Conservation (phyloP, 805 yeast species). For the Kurtzmaniella cleridarum region DNA sequence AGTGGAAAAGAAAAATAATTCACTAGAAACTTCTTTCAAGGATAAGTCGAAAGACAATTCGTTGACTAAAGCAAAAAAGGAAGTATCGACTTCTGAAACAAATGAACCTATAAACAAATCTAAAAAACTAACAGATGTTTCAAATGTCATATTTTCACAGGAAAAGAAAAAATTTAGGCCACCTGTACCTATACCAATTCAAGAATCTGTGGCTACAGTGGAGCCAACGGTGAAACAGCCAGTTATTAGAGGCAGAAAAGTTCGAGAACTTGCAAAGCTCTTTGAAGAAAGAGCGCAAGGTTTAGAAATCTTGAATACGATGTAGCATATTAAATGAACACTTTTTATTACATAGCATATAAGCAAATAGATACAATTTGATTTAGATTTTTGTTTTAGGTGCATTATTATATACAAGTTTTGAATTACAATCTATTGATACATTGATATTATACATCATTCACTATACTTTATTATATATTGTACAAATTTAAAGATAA, state of each 20-base stretch:
- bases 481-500: background rate
- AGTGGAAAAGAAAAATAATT: background rate
- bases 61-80: too few species aligned
- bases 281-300: constrained; percentile 56
- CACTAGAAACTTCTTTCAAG: background rate
- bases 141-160: constrained; percentile 28
- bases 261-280: constrained; percentile 55
- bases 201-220: constrained; percentile 4
- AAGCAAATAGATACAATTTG: constrained; percentile 1
- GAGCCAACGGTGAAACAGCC: constrained; percentile 20
- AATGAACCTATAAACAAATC: too few species aligned
- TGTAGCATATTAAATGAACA: constrained; percentile 10
- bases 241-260: constrained; percentile 52
- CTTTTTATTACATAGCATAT: constrained; percentile 8
- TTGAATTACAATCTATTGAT: background rate
- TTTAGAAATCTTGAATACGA: constrained; percentile 25
- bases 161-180: constrained; percentile 28
- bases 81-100: too few species aligned
- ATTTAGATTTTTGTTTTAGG: background rate
- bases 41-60: too few species aligned
- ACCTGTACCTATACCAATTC: constrained; percentile 1
- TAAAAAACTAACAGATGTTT: constrained; percentile 13
- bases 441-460: background rate
- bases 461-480: too few species aligned
- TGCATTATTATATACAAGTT: background rate